A percentile compares a stretch with the other conserved stretches of the same genome.
These are phyloP conservation scores for Fusarium sp. DNA, from an alignment of 2,329 filamentous ascomycete genomes.

Conservation along the genomic window DNA sequence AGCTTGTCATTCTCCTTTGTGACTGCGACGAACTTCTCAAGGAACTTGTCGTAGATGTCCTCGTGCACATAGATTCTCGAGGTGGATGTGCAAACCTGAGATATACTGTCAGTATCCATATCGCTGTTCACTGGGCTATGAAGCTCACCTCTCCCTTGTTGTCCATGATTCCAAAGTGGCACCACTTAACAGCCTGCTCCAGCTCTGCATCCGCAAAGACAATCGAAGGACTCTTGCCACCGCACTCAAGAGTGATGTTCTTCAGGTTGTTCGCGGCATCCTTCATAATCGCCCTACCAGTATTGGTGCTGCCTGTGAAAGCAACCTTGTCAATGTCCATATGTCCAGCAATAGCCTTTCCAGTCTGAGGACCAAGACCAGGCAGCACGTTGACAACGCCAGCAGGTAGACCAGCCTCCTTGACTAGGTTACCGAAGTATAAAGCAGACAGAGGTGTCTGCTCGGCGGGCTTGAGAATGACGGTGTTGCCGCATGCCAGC, in stretches of 20 bases:
- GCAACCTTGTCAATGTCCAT: slow-evolving; percentile 72
- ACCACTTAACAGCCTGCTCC: slow-evolving; percentile 66
- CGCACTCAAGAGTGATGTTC: slow-evolving; percentile 66
- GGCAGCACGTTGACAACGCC: slow-evolving; percentile 77
- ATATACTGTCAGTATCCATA: neutral
- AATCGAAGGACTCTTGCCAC: slow-evolving; percentile 65
- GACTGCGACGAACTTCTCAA: slow-evolving; percentile 60
- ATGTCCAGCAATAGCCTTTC: slow-evolving; percentile 69
- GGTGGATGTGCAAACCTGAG: slow-evolving; percentile 64
- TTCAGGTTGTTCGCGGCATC: slow-evolving; percentile 66
- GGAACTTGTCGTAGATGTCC: slow-evolving; percentile 64
- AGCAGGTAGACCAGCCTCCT: slow-evolving; percentile 75
- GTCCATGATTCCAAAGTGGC: slow-evolving; percentile 53
- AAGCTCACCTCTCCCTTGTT: slow-evolving; percentile 62
- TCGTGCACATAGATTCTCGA: slow-evolving; percentile 68
- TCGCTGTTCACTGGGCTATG: rapidly evolving
- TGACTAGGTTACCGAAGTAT: slow-evolving; percentile 69
- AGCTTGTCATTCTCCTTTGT: slow-evolving; percentile 61
- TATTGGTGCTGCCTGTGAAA: slow-evolving; percentile 74
- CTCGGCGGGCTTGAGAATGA: slow-evolving; percentile 67
- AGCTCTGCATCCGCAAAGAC: slow-evolving; percentile 67
- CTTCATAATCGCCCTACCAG: slow-evolving; percentile 74
- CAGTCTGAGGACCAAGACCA: slow-evolving; percentile 69
- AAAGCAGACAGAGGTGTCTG: slow-evolving; percentile 66
- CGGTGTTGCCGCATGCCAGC: slow-evolving; percentile 65